These are phyloP conservation scores for Trifolium subterraneum DNA, from an alignment of 306 rosid species.

Conservation along the genomic window DNA sequence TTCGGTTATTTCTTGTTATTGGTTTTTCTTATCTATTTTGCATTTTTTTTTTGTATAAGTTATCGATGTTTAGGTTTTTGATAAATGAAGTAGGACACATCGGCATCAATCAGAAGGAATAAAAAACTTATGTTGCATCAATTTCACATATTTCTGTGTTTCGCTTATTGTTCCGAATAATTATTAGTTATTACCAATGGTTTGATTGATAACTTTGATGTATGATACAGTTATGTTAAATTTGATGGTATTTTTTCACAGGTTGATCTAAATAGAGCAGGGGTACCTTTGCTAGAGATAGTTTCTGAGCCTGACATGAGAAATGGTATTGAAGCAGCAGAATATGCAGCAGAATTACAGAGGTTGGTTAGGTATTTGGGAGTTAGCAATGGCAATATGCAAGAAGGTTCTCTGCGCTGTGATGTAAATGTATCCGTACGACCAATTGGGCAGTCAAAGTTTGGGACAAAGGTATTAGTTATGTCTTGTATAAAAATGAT, in stretches of 20 bases:
- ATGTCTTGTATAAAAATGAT: conserved; percentile 4
- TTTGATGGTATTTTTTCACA: conserved; percentile 45
- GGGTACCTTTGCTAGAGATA: conserved; percentile 97
- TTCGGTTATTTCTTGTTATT: background rate
- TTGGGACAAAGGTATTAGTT: conserved; percentile 79
- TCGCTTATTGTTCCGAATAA: conserved; percentile 17
- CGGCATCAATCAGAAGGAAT: background rate
- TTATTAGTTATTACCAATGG: background rate
- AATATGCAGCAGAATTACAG: conserved; percentile 93
- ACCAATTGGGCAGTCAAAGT: conserved; percentile 76
- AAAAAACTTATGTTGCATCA: background rate
- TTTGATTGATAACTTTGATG: conserved; percentile 8
- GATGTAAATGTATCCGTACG: conserved; percentile 93
- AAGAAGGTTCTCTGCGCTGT: conserved; percentile 96
- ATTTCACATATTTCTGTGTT: background rate
- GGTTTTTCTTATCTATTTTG: conserved; percentile 13
- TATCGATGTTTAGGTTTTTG: background rate
- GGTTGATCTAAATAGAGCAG: conserved; percentile 98
- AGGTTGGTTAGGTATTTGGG: conserved; percentile 91
- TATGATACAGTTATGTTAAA: conserved; percentile 27
- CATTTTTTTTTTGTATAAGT: background rate
- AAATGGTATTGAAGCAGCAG: conserved; percentile 95
- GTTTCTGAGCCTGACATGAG: conserved; percentile 99
- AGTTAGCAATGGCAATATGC: conserved; percentile 97
- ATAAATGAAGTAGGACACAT: background rate